These are phyloP conservation scores for Coemansia sp. DNA, from an alignment of 192 early-diverging fungal genomes.

Conservation along the genomic window DNA sequence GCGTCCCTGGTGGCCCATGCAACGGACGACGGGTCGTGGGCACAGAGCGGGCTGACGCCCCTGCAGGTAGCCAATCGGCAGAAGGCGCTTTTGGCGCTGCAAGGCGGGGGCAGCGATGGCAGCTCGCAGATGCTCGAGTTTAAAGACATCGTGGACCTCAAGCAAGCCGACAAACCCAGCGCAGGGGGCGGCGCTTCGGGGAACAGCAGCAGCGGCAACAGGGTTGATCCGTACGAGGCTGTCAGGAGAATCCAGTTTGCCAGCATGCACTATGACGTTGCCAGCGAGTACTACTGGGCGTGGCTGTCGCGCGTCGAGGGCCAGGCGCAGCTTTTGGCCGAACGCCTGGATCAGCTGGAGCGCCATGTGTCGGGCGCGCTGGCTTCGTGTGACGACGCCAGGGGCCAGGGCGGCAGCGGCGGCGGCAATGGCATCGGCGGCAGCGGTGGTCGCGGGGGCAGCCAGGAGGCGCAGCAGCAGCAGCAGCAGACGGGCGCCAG, in stretches of 20 bases:
- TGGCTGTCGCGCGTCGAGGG: slow-evolving; percentile 37
- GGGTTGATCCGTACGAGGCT: slow-evolving; percentile 27
- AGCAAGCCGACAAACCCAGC: neutral
- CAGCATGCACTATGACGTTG: slow-evolving; percentile 32
- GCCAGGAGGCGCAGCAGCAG: neutral
- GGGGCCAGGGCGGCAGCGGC: neutral
- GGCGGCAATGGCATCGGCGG: neutral
- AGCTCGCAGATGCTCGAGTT: slow-evolving; percentile 8
- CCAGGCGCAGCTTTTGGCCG: slow-evolving; percentile 23
- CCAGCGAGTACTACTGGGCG: slow-evolving; percentile 48
- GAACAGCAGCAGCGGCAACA: neutral
- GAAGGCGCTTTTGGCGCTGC: slow-evolving; percentile 27
- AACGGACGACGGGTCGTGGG: slow-evolving; percentile 39
- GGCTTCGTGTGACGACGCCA: slow-evolving; percentile 5
- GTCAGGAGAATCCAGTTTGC: slow-evolving; percentile 42
- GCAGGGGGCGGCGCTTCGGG: neutral
- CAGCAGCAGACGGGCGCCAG: neutral
- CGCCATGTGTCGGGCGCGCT: slow-evolving; percentile 28
- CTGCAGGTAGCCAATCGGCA: slow-evolving; percentile 37
- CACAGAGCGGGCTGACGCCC: slow-evolving; percentile 31
- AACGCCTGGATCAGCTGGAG: slow-evolving; percentile 45
- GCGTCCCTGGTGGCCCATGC: slow-evolving; percentile 41
- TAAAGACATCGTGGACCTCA: neutral
- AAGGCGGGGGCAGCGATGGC: slow-evolving; percentile 2
- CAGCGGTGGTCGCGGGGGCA: neutral